A percentile compares a stretch with the other conserved stretches of the same genome.
Conservation (phyloP, 2,329 filamentous ascomycete genomes). For the Botryotinia convoluta region DNA sequence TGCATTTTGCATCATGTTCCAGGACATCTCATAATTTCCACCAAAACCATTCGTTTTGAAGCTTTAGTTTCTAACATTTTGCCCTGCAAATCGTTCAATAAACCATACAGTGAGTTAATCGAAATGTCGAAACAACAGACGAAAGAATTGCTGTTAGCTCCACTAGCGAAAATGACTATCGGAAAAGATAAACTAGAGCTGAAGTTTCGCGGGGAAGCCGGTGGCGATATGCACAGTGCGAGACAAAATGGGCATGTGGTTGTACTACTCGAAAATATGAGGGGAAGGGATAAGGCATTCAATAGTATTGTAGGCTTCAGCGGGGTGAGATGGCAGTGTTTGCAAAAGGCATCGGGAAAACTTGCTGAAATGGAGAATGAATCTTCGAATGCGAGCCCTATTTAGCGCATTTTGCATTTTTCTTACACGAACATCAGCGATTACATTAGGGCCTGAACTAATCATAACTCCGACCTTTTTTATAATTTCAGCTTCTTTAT, state of each 20-base stretch:
- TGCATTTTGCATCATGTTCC: slow-evolving; percentile 24
- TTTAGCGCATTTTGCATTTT: neutral
- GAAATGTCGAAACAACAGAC: slow-evolving; percentile 30
- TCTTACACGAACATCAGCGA: neutral
- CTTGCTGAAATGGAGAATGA: neutral
- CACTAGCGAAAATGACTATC: slow-evolving; percentile 23
- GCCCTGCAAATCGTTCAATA: slow-evolving; percentile 18
- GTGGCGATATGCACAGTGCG: slow-evolving; percentile 11
- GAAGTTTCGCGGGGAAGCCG: slow-evolving; percentile 19
- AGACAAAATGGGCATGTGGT: slow-evolving; percentile 21
- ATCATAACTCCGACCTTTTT: neutral
- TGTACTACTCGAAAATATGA: slow-evolving; percentile 34
- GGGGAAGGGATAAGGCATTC: slow-evolving; percentile 39
- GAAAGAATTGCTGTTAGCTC: slow-evolving; percentile 17
- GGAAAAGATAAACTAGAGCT: slow-evolving; percentile 27
- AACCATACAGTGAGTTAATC: slow-evolving; percentile 22
- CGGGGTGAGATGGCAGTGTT: slow-evolving; percentile 38
- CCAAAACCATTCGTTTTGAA: slow-evolving; percentile 21
- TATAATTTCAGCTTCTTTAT: neutral
- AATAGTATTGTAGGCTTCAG: slow-evolving; percentile 41
- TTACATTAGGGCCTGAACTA: neutral
- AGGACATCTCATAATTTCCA: slow-evolving; percentile 26
- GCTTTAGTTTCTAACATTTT: slow-evolving; percentile 11
- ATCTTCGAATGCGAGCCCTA: neutral
- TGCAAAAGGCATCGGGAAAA: slow-evolving; percentile 27